phyloP scores from a whole-genome alignment of 2,329 filamentous ascomycete species.

The Colletotrichum falcatum region DNA sequence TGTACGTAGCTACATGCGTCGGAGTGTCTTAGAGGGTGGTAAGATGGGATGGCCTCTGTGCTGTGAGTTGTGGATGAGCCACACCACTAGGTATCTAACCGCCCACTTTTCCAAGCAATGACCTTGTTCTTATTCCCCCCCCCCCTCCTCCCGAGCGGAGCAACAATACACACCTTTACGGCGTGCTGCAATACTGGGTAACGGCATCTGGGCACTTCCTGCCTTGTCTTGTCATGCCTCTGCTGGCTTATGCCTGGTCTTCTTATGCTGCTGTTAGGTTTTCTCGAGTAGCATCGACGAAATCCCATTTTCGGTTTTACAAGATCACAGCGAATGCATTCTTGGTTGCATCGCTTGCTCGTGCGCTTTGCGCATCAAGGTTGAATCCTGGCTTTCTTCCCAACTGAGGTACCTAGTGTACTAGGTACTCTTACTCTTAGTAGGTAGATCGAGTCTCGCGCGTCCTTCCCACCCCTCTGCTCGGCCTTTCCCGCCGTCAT shows the following conservation, averaged over 20 bases:
- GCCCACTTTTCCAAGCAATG: constrained; percentile 28
- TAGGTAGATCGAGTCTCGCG: constrained; percentile 28
- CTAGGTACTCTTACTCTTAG: no score
- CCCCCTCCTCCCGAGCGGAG: constrained; percentile 12
- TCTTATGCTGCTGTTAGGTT: constrained; percentile 14
- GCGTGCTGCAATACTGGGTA: constrained; percentile 12
- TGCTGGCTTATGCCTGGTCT: not conserved
- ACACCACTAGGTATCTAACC: constrained; percentile 3
- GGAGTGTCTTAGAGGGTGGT: constrained; percentile 16
- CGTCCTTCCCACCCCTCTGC: constrained; percentile 20
- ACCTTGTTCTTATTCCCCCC: not conserved
- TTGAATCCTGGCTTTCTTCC: no score
- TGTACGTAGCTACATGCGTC: constrained; percentile 2
- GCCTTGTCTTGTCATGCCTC: constrained; percentile 10
- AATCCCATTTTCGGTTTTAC: not conserved
- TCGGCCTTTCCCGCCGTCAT: constrained; percentile 35
- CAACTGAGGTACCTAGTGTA: no score
- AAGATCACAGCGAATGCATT: constrained; percentile 3
- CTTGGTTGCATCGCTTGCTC: not conserved
- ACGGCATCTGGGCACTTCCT: constrained; percentile 22
- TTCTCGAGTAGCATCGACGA: constrained; percentile 24
- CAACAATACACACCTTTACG: not conserved
- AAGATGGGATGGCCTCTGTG: constrained; percentile 26
- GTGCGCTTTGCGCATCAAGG: not conserved
- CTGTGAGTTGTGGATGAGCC: constrained; percentile 37